phyloP scores from a whole-genome alignment of 805 yeast species.

The Candida nemodendra region DNA sequence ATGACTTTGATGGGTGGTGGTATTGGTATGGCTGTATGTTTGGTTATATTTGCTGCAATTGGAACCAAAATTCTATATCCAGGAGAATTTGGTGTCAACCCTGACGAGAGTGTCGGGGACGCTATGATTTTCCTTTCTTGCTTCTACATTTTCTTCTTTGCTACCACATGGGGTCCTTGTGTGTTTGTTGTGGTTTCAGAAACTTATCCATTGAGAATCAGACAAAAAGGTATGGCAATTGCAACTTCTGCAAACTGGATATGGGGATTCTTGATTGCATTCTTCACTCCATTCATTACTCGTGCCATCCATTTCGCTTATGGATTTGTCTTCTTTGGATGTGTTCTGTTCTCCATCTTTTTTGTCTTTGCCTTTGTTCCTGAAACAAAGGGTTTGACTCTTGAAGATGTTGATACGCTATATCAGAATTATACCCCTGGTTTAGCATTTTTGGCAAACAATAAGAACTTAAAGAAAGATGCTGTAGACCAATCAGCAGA shows the following conservation, averaged over 20 bases:
- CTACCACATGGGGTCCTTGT: constrained; percentile 76
- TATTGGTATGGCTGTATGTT: constrained; percentile 51
- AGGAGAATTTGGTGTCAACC: constrained; percentile 38
- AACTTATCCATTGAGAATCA: constrained; percentile 64
- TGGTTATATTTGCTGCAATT: constrained; percentile 58
- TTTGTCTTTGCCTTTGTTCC: constrained; percentile 52
- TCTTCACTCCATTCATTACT: constrained; percentile 58
- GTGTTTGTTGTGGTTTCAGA: constrained; percentile 67
- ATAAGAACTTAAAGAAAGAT: constrained; percentile 15
- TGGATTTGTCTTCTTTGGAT: constrained; percentile 58
- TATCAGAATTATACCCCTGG: constrained; percentile 39
- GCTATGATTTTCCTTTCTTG: constrained; percentile 67
- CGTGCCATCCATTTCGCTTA: constrained; percentile 53
- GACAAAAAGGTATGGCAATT: constrained; percentile 61
- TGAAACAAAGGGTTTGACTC: constrained; percentile 55
- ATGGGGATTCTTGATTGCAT: constrained; percentile 56
- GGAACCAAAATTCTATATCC: constrained; percentile 51
- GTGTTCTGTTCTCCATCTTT: constrained; percentile 51
- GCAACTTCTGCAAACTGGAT: constrained; percentile 68
- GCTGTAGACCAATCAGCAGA: constrained; percentile 1
- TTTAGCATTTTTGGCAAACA: constrained; percentile 23
- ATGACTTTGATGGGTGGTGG: constrained; percentile 49
- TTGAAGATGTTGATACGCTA: constrained; percentile 57
- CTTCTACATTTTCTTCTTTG: constrained; percentile 63
- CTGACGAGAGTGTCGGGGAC: constrained; percentile 53